Base-by-base conservation (phyloP, 148 eudicot species). In the Silene uniflora region DNA sequence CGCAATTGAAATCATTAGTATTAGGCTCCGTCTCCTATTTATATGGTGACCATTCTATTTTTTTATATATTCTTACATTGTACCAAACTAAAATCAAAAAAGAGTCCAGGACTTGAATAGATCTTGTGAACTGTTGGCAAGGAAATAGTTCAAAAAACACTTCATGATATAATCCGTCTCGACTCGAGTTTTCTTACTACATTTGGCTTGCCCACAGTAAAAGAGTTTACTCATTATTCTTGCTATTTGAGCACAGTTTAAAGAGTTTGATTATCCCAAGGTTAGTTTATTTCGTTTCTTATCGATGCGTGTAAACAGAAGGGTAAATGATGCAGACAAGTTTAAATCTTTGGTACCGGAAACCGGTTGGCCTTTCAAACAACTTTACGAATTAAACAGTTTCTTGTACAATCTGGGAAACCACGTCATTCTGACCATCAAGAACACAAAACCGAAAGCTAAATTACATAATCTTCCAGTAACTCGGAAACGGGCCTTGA, bases 61-160 rank as follows among this genome's bases (percentile, higher is more conserved):
- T n/a, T n/a, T n/a, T n/a, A n/a, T n/a, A n/a, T n/a, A n/a, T n/a
- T n/a, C n/a, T n/a, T n/a, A n/a, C n/a, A n/a, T 14, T 32, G 46
- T 42, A 77, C 74, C 29, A 35, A 68, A 19, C 11, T 23, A 64
- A 29, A 69, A 49, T 35, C 2, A 27, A 73, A 14, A 49, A 10
- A 7, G 55, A 13, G 67, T 59, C 8, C 52, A 72, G 67, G 27
- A 67, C 46, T 65, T 21, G 17, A 39, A 1, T 16, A 42, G 62
- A 73, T 72, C 74, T 49, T 21, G 44, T 74, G 74, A 79, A 39
- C 56, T 74, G 70, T 54, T 78, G 58, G 27, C 73, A 66, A 54
- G 27, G 39, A 23, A 32, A 52, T 62, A 61, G 73, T 74, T 78
- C 73, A 73, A 65, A 23, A 11, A 68, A 47, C 49, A 18, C 42